A percentile compares a stretch with the other conserved stretches of the same genome.
Conservation (phyloP, 2,329 filamentous ascomycete genomes). For the Monosporascus sp. region DNA sequence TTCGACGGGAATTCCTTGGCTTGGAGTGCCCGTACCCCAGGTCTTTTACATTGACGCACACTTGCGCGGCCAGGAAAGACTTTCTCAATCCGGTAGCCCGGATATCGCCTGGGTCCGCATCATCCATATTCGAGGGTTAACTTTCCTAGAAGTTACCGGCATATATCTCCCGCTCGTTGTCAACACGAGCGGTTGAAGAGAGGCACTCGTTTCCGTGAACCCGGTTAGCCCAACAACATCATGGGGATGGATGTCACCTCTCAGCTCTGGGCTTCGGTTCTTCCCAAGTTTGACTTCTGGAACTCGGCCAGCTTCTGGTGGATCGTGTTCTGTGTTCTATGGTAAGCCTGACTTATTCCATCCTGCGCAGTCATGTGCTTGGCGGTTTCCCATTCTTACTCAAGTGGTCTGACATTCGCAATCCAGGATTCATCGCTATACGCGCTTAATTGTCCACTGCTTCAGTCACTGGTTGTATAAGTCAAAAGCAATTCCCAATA, state of each 20-base stretch:
- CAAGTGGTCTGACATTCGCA: conserved; percentile 13
- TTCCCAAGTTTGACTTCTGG: conserved; percentile 30
- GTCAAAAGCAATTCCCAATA: conserved; percentile 74
- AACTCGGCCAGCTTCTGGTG: conserved; percentile 44
- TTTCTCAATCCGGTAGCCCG: too few species aligned
- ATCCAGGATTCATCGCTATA: conserved; percentile 76
- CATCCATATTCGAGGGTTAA: too few species aligned
- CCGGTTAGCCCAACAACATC: background rate
- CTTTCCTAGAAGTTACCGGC: too few species aligned
- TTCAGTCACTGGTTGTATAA: conserved; percentile 82
- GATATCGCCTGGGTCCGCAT: too few species aligned
- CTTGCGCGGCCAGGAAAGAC: background rate
- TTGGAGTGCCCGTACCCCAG: background rate
- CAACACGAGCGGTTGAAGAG: too few species aligned
- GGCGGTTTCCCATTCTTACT: conserved; percentile 13
- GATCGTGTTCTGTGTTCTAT: conserved; percentile 38
- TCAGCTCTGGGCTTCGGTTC: conserved; percentile 8
- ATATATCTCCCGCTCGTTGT: too few species aligned
- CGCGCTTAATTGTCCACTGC: conserved; percentile 79
- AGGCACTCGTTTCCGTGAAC: too few species aligned
- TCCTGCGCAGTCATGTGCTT: background rate
- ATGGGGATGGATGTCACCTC: conserved; percentile 17
- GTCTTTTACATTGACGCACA: background rate
- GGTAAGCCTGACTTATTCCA: conserved; percentile 33
- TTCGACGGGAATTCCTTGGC: background rate